Percentiles rank a stretch among this genome's conserved stretches.
These are phyloP conservation scores for Fraxinus ornus DNA, from an alignment of 305 asterid species.

Conservation along the genomic window DNA sequence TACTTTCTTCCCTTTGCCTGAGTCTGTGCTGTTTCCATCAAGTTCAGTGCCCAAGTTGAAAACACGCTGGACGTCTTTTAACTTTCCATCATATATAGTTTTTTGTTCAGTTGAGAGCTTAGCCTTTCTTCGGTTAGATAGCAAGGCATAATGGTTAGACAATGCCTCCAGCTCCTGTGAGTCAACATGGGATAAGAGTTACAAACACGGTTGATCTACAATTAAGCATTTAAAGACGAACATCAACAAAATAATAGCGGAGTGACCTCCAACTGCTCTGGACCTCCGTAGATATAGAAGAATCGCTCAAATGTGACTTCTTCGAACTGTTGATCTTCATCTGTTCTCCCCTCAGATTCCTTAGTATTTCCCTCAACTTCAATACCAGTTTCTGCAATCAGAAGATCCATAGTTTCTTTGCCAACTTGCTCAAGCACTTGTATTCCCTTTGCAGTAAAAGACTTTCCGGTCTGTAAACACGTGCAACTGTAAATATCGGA, in stretches of 20 bases:
- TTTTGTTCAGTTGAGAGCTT: slow-evolving; percentile 80
- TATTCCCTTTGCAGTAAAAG: slow-evolving; percentile 83
- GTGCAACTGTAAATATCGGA: slow-evolving; percentile 22
- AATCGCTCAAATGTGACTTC: slow-evolving; percentile 89
- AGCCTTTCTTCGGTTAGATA: slow-evolving; percentile 79
- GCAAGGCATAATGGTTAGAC: slow-evolving; percentile 76
- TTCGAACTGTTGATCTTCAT: slow-evolving; percentile 71
- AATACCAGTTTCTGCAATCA: slow-evolving; percentile 83
- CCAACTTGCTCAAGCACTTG: slow-evolving; percentile 92
- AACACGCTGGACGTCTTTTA: slow-evolving; percentile 71
- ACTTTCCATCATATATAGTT: slow-evolving; percentile 73
- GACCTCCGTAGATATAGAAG: slow-evolving; percentile 98
- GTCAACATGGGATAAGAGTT: slow-evolving; percentile 21
- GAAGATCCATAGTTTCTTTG: slow-evolving; percentile 92
- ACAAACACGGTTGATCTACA: slow-evolving; percentile 7
- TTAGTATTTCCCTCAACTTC: slow-evolving; percentile 43
- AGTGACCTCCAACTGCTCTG: slow-evolving; percentile 91
- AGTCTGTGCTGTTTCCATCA: slow-evolving; percentile 51
- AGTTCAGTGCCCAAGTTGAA: slow-evolving; percentile 62
- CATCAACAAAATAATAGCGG: slow-evolving; percentile 9
- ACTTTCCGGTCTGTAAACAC: slow-evolving; percentile 64
- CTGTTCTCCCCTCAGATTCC: slow-evolving; percentile 44
- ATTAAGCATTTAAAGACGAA: slow-evolving; percentile 13
- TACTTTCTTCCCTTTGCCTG: slow-evolving; percentile 78
- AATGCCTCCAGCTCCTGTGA: slow-evolving; percentile 89